Conservation (phyloP, 164 flowering plant species). For the Berberis thunbergii region DNA sequence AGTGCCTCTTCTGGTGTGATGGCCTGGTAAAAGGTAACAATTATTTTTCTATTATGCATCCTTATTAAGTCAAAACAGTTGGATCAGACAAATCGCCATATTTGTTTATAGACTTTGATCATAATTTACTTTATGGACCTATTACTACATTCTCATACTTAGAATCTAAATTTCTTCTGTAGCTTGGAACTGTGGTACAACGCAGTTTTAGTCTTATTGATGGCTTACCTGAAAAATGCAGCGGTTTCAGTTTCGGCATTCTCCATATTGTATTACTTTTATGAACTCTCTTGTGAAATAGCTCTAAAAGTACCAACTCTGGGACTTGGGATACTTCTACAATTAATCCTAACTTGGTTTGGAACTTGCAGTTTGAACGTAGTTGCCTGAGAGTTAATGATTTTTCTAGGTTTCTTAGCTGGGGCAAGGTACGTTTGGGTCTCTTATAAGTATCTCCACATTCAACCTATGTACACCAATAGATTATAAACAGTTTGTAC, state of each 20-base stretch:
- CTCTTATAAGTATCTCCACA: background rate
- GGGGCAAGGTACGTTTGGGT: constrained; percentile 26
- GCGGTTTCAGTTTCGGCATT: constrained; percentile 26
- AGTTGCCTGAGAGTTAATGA: constrained; percentile 24
- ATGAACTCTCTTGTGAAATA: too few species aligned
- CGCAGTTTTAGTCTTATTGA: constrained; percentile 14
- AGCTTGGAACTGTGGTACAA: constrained; percentile 41
- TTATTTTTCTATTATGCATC: too few species aligned
- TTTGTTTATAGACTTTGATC: background rate
- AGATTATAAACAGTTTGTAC: too few species aligned
- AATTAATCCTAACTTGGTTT: background rate
- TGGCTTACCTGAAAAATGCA: constrained; percentile 33
- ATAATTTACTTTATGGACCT: background rate
- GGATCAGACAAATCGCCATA: background rate
- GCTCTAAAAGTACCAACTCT: too few species aligned
- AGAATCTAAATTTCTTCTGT: background rate
- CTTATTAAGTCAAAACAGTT: too few species aligned
- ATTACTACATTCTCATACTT: background rate
- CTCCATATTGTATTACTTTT: constrained; percentile 21
- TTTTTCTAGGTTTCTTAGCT: constrained; percentile 27
- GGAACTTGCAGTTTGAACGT: constrained; percentile 29
- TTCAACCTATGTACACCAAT: too few species aligned
- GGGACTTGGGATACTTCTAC: background rate
- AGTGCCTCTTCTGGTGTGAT: constrained; percentile 21
- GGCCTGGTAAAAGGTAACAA: constrained; percentile 10